Conservation (phyloP, 2,329 filamentous ascomycete species). For the Stylonectria norvegica region DNA sequence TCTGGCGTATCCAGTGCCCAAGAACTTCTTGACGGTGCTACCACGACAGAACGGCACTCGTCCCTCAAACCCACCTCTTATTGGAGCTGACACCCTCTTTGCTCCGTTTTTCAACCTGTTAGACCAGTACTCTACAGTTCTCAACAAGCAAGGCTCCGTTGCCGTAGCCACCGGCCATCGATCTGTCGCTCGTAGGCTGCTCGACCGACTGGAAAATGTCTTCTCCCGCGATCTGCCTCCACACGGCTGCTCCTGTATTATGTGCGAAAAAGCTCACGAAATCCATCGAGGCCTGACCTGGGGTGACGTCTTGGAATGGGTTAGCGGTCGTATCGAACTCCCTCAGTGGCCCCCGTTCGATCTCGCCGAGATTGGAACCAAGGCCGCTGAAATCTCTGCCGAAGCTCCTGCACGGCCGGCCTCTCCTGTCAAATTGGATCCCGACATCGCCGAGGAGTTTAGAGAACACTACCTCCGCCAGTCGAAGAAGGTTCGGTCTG, state of each 20-base stretch:
- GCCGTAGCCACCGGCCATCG: slow-evolving; percentile 94
- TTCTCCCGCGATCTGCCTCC: slow-evolving; percentile 89
- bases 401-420: slow-evolving; percentile 54
- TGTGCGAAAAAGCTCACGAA: slow-evolving; percentile 65
- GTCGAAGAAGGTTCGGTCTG: slow-evolving; percentile 86
- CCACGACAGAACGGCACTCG: slow-evolving; percentile 55
- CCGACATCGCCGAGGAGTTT: slow-evolving; percentile 91
- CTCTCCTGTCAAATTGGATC: slow-evolving; percentile 74
- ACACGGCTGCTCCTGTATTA: slow-evolving; percentile 79
- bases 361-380: slow-evolving; percentile 59
- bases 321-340: slow-evolving; percentile 82
- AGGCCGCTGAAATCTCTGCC: slow-evolving; percentile 60
- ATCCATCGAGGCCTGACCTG: slow-evolving; percentile 77
- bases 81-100: slow-evolving; percentile 71
- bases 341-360: slow-evolving; percentile 88
- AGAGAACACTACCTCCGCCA: slow-evolving; percentile 88
- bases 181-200: slow-evolving; percentile 83
- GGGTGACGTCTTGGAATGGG: slow-evolving; percentile 92
- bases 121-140: slow-evolving; percentile 79
- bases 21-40: slow-evolving; percentile 65
- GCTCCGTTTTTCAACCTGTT: slow-evolving; percentile 78
- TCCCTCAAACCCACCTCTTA: slow-evolving; percentile 61
- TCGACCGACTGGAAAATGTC: slow-evolving; percentile 89
- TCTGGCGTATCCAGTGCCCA: slow-evolving; percentile 66
- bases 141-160: slow-evolving; percentile 80